Conservation (phyloP, 108 stramenopile species). For the Parietichytrium sp. region DNA sequence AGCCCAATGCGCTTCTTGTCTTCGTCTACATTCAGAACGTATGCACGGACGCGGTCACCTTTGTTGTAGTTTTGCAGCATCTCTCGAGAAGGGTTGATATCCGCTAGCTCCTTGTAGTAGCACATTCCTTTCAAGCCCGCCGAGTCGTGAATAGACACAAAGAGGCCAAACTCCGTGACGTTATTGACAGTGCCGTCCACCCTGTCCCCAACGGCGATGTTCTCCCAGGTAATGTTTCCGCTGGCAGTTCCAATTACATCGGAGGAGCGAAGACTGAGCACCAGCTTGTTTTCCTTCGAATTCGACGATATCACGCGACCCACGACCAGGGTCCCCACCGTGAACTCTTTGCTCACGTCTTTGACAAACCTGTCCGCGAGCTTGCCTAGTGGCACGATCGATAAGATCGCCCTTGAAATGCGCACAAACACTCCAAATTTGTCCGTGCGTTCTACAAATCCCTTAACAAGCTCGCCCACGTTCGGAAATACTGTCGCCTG, state of each 20-base stretch:
- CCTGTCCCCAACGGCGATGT: neutral
- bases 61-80: neutral
- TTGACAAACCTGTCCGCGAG: slow-evolving; percentile 23
- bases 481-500: neutral
- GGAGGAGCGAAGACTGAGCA: neutral
- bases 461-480: slow-evolving; percentile 27
- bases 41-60: neutral
- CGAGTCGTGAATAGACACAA: neutral
- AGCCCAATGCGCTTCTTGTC: slow-evolving; percentile 45
- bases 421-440: slow-evolving; percentile 21
- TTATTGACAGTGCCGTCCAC: neutral
- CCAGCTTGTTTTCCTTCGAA: neutral
- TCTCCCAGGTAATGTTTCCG: neutral
- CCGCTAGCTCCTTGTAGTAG: neutral
- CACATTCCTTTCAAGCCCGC: neutral
- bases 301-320: neutral
- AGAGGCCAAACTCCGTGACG: slow-evolving; percentile 17
- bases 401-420: neutral
- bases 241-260: neutral
- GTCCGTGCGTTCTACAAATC: slow-evolving; percentile 6
- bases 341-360: slow-evolving; percentile 6
- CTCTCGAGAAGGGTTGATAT: neutral
- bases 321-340: slow-evolving; percentile 10
- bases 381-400: slow-evolving; percentile 2
- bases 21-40: slow-evolving; percentile 41